Evolutionary conservation across 2,329 filamentous ascomycete genomes (phyloP), one percentile per base, ranked within the genome.

Genomic region (Pseudocercospora pini-densiflorae): DNA sequence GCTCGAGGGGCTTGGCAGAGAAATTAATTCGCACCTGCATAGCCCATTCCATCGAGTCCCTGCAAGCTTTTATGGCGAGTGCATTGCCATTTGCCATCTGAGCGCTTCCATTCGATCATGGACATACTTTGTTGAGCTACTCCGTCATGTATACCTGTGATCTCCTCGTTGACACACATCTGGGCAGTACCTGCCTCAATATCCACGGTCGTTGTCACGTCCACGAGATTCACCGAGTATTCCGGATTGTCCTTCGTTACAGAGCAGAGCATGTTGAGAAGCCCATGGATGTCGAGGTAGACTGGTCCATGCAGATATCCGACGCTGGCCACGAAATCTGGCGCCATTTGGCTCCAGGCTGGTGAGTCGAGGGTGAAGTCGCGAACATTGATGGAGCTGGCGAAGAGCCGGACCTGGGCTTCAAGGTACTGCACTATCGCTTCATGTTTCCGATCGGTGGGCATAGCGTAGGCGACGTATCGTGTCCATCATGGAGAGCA

Each of bases 121-220:
- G 62, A 29, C 43, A 64, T 47, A 40, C 45, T 40, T 14, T 58
- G 62, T 55, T 59, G 57, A 9, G 51, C 55, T 6, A 64, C 55
- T 3, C 62, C 62, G 4, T 45, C 29, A 5, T 55, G 62, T 57
- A 64, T 43, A n/a, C 62, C 62, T 33, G 31, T 27, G 12, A 55
- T 59, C 14, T 54, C 43, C 16, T 40, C n/a, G 36, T 64, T 64
- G 4, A 57, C 55, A 36, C 58, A 57, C 5, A 64, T 9, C 1
- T 51, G 29, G 4, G 55, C 62, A 21, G 36, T 33, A 2, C 53
- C 47, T 23, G n/a, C 29, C 7, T 43, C 36, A 1, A 24, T 27
- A 21, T 64, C 29, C 8, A 59, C 33, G 2, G 29, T 53, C 3
- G 62, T 64, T 3, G 14, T 59, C 27, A 59, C 59, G n/a, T 64